Conservation (phyloP, 495 filamentous ascomycete genomes). For the Pyrenopolyporus hunteri region DNA sequence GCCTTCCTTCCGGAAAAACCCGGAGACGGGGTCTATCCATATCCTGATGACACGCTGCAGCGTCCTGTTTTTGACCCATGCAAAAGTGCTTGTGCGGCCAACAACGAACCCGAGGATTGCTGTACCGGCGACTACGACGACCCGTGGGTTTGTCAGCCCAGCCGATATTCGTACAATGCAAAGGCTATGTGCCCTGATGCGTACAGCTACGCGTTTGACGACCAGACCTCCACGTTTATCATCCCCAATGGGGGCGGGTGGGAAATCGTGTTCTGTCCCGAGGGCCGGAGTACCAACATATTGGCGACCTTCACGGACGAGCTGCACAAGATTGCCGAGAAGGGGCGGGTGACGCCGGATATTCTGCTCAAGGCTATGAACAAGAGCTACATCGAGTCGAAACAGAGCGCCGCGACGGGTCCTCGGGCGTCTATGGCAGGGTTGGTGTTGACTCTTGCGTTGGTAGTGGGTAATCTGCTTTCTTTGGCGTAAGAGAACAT, state of each 20-base stretch:
- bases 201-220: constrained; percentile 81
- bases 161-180: constrained; percentile 64
- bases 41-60: constrained; percentile 70
- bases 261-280: constrained; percentile 77
- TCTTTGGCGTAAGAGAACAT: background rate
- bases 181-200: constrained; percentile 82
- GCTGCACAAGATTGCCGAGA: constrained; percentile 44
- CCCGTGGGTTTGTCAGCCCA: constrained; percentile 64
- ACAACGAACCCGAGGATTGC: constrained; percentile 64
- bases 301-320: constrained; percentile 56
- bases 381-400: constrained; percentile 41
- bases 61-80: constrained; percentile 76
- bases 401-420: constrained; percentile 13
- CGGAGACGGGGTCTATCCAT: constrained; percentile 72
- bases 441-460: background rate
- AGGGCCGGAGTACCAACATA: constrained; percentile 72
- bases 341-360: constrained; percentile 28
- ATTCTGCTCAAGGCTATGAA: constrained; percentile 39
- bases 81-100: constrained; percentile 69
- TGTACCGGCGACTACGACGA: constrained; percentile 68
- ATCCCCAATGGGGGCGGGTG: constrained; percentile 74
- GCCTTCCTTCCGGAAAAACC: constrained; percentile 66
- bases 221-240: constrained; percentile 75
- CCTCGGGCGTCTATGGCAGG: background rate
- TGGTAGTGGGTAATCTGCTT: constrained; percentile 15